Conservation (phyloP, 257 asterid species). For the Ophiorrhiza pumila region DNA sequence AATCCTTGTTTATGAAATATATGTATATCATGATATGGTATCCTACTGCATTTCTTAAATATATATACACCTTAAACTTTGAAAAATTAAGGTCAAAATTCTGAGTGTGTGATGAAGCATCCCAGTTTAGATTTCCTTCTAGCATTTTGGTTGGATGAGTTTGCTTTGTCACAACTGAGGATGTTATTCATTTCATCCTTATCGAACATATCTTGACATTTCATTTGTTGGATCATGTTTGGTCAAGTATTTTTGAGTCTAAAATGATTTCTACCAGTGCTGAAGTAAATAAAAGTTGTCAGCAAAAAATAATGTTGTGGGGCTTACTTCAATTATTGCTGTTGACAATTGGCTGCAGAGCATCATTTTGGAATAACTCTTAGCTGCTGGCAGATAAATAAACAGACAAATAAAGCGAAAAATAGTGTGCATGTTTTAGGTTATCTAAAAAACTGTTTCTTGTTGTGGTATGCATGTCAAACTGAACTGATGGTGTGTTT, state of each 20-base stretch:
- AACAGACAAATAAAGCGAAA: background rate
- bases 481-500: background rate
- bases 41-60: background rate
- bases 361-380: background rate
- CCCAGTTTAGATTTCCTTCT: background rate
- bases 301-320: background rate
- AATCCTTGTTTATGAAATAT: too few species aligned
- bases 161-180: background rate
- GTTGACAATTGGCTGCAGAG: background rate
- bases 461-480: background rate
- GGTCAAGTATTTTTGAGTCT: background rate
- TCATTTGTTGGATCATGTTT: slow-evolving; percentile 2
- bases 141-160: background rate
- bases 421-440: background rate
- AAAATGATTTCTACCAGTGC: background rate
- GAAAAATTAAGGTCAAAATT: too few species aligned
- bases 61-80: background rate
- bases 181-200: background rate
- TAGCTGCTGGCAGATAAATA: background rate
- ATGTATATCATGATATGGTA: too few species aligned
- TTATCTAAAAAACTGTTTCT: background rate
- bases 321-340: background rate
- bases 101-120: background rate
- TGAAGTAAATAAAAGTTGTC: background rate
- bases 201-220: background rate